Evolutionary conservation across 257 asterid genomes (phyloP).

Genomic region (Datura wrightii): DNA sequence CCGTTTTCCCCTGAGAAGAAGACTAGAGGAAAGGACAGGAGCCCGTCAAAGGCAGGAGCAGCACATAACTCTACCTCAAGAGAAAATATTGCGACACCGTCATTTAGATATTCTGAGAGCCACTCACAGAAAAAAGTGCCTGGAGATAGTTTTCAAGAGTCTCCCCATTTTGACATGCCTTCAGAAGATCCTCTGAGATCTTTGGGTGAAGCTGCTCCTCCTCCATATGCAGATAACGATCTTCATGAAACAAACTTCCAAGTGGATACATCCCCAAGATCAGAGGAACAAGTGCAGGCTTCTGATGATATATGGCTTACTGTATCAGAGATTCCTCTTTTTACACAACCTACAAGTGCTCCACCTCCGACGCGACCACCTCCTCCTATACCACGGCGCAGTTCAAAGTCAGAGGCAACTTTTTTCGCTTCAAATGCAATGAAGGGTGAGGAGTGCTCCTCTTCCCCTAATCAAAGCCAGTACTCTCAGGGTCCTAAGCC

Average conservation of each 20-base stretch:
- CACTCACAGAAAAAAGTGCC: conserved; percentile 56
- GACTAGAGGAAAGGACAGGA: conserved; percentile 57
- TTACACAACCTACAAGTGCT: conserved; percentile 83
- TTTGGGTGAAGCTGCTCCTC: conserved; percentile 60
- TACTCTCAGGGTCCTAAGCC: conserved; percentile 60
- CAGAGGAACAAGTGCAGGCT: conserved; percentile 59
- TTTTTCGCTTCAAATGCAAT: conserved; percentile 58
- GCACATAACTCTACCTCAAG: conserved; percentile 52
- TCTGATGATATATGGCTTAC: conserved; percentile 84
- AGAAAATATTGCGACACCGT: conserved; percentile 57
- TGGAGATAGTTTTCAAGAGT: conserved; percentile 61
- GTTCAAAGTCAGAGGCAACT: conserved; percentile 56
- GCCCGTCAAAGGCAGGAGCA: conserved; percentile 57
- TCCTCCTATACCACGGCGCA: conserved; percentile 77
- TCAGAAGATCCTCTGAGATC: conserved; percentile 63
- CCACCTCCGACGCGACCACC: conserved; percentile 98
- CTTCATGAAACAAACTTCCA: conserved; percentile 54
- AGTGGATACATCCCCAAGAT: conserved; percentile 56
- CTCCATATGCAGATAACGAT: conserved; percentile 46
- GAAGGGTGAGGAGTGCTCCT: conserved; percentile 62
- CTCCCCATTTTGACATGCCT: conserved; percentile 74
- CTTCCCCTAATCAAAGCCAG: conserved; percentile 56
- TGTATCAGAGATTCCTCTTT: conserved; percentile 90
- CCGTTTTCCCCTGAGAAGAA: conserved; percentile 66
- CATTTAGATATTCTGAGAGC: conserved; percentile 62